These are phyloP conservation scores for Aspergillus oerlinghausenensis DNA, from an alignment of 2,329 filamentous ascomycete species.

Conservation along the genomic window DNA sequence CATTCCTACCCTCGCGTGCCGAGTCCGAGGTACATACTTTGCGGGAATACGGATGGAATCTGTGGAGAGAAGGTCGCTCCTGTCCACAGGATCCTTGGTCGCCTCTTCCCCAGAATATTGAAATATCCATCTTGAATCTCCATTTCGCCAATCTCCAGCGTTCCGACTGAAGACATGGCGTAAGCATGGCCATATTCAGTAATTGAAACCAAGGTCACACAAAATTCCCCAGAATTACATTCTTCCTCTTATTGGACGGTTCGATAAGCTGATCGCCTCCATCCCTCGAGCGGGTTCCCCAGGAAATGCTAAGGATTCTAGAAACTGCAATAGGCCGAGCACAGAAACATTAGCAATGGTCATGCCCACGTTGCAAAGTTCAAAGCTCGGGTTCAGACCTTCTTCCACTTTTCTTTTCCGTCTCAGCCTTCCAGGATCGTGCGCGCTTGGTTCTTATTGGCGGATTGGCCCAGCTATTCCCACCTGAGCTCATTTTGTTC, in stretches of 20 bases:
- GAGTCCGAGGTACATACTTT: not conserved
- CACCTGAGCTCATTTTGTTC: not conserved
- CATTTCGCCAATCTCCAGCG: not conserved
- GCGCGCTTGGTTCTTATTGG: not conserved
- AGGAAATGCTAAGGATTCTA: slow-evolving; percentile 7
- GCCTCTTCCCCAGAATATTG: not conserved
- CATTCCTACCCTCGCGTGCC: not conserved
- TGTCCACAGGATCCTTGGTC: not conserved
- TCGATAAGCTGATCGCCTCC: slow-evolving; percentile 6
- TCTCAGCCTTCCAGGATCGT: not conserved
- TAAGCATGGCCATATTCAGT: not conserved
- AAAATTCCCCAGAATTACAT: not conserved
- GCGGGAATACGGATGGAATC: not conserved
- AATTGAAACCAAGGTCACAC: not conserved
- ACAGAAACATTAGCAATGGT: not conserved
- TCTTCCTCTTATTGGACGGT: slow-evolving; percentile 3
- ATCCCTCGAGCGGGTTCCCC: slow-evolving; percentile 9
- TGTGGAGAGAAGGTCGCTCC: not conserved
- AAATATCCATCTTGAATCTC: not conserved
- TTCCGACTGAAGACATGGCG: slow-evolving; percentile 9
- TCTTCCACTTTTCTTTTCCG: not conserved
- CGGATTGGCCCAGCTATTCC: not conserved
- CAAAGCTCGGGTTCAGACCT: slow-evolving; percentile 3
- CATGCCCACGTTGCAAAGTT: slow-evolving; percentile 5
- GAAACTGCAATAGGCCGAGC: slow-evolving; percentile 1